A percentile compares a stretch with the other conserved stretches of the same genome.
Evolutionary conservation across 2,329 filamentous ascomycete genomes (phyloP).

Genomic region (Colletotrichum tropicale): DNA sequence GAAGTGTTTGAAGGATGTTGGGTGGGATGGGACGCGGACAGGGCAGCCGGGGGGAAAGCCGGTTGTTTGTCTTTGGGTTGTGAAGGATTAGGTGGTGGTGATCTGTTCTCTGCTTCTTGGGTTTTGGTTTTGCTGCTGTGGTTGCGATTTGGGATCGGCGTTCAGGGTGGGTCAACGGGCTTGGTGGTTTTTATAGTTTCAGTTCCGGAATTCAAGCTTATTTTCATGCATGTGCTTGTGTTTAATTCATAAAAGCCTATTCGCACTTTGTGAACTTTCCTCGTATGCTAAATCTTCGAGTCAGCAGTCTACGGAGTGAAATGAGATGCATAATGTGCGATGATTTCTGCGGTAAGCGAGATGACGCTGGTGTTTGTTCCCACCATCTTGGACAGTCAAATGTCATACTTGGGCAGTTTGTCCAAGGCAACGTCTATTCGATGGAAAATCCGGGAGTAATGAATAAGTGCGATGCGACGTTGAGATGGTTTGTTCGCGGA

Average conservation of each 20-base stretch:
- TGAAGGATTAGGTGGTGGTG: constrained; percentile 46
- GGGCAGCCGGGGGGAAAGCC: constrained; percentile 54
- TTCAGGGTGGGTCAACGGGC: background rate
- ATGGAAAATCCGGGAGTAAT: fast-evolving
- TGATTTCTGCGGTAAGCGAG: background rate
- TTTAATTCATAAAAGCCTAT: background rate
- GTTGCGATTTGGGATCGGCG: background rate
- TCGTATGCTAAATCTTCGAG: background rate
- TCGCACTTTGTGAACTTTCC: background rate
- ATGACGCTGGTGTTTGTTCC: background rate
- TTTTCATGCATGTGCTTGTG: background rate
- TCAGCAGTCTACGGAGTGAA: background rate
- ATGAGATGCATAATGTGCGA: background rate
- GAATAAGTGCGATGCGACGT: fast-evolving
- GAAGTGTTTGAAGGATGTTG: constrained; percentile 58
- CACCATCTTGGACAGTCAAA: too few species aligned
- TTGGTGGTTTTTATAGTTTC: background rate
- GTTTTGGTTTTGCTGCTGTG: background rate
- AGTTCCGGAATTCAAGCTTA: background rate
- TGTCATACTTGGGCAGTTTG: too few species aligned
- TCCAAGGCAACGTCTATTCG: too few species aligned
- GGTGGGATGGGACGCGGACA: constrained; percentile 60
- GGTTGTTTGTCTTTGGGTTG: constrained; percentile 65
- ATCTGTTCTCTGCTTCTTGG: background rate
- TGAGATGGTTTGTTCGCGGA: background rate